Evolutionary conservation across 2,329 filamentous ascomycete species (phyloP).

Genomic region (Aspergillus sp.): DNA sequence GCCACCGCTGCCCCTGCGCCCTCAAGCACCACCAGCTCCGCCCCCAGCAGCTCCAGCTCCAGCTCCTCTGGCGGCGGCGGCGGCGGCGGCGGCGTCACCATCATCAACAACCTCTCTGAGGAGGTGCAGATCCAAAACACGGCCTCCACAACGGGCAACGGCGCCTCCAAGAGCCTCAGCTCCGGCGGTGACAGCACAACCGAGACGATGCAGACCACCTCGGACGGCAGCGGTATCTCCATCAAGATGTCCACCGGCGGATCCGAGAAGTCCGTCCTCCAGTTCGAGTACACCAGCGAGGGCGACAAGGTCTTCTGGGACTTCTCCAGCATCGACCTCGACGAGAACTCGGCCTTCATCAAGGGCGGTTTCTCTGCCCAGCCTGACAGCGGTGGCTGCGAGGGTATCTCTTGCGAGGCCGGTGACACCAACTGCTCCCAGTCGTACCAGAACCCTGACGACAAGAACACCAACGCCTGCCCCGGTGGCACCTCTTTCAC

Average conservation of each 20-base stretch:
- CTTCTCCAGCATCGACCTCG: constrained; percentile 41
- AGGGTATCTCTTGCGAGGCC: constrained; percentile 28
- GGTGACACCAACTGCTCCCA: constrained; percentile 33
- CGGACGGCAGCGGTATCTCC: constrained; percentile 28
- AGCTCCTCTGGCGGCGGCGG: not conserved
- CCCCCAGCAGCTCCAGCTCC: constrained; percentile 1
- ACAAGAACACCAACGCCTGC: constrained; percentile 37
- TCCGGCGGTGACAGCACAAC: not conserved
- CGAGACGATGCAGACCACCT: not conserved
- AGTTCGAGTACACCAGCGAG: constrained; percentile 41
- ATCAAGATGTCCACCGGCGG: constrained; percentile 36
- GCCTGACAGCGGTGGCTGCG: constrained; percentile 31
- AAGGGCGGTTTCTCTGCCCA: constrained; percentile 32
- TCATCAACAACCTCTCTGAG: constrained; percentile 7
- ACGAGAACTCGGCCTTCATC: constrained; percentile 32
- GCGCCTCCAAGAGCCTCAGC: not conserved
- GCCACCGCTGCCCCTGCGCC: not conserved
- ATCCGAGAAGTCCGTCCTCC: constrained; percentile 24
- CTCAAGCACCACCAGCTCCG: not conserved
- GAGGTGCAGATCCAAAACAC: constrained; percentile 5
- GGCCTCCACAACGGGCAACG: not conserved
- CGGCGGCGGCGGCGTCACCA: constrained; percentile 1
- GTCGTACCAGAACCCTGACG: constrained; percentile 37
- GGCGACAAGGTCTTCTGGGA: constrained; percentile 40
- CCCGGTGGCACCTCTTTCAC: constrained; percentile 25